These are phyloP conservation scores for Nothophaeocryptopus gaeumannii DNA, from an alignment of 2,329 filamentous ascomycete genomes.

Conservation along the genomic window DNA sequence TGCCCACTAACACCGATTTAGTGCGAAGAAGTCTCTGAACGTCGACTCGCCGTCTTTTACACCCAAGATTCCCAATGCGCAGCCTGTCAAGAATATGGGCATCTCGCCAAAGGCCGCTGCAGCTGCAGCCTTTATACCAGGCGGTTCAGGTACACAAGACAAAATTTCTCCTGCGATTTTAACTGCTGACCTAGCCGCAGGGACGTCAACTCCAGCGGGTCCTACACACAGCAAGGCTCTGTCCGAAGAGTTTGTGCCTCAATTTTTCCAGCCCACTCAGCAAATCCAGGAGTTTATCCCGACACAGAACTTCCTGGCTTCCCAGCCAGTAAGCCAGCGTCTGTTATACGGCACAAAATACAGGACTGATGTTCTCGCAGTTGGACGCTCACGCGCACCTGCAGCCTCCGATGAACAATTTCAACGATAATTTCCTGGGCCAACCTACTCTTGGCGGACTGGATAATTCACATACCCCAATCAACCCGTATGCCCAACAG, in stretches of 20 bases:
- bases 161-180: background rate
- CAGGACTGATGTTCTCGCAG: conserved; percentile 1
- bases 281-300: conserved; percentile 54
- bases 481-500: conserved; percentile 74
- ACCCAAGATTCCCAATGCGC: conserved; percentile 47
- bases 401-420: conserved; percentile 36
- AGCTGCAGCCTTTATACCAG: conserved; percentile 80
- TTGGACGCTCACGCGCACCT: conserved; percentile 28
- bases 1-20: conserved; percentile 13
- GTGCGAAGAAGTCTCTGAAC: conserved; percentile 72
- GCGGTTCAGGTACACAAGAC: conserved; percentile 40
- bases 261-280: conserved; percentile 32
- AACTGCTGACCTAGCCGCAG: conserved; percentile 23
- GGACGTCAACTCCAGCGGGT: conserved; percentile 41
- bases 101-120: conserved; percentile 89
- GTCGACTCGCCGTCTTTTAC: conserved; percentile 91
- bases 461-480: conserved; percentile 39
- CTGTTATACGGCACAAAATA: no score
- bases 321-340: conserved; percentile 39
- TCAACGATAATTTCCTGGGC: conserved; percentile 44
- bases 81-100: conserved; percentile 64
- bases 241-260: conserved; percentile 42
- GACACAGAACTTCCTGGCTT: conserved; percentile 51
- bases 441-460: conserved; percentile 27
- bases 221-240: conserved; percentile 45